Evolutionary conservation across 805 yeast genomes (phyloP).

Genomic region (Saitoella complicata): DNA sequence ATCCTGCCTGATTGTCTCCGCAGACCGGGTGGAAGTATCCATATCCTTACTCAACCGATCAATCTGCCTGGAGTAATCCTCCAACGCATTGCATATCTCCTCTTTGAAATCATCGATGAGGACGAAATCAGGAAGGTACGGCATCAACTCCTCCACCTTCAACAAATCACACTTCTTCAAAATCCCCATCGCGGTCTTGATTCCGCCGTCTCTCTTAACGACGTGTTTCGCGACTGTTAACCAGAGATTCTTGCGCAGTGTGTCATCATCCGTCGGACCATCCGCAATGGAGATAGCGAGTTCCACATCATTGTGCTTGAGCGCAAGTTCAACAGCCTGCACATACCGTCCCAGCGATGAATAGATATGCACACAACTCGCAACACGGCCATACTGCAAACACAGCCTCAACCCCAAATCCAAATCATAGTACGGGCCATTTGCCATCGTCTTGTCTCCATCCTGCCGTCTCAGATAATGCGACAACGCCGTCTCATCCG

Average conservation of each 20-base stretch:
- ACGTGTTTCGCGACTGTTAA: constrained; percentile 42
- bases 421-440: constrained; percentile 35
- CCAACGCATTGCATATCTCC: constrained; percentile 67
- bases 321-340: constrained; percentile 64
- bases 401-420: constrained; percentile 66
- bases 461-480: constrained; percentile 32
- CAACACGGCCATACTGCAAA: constrained; percentile 37
- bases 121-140: constrained; percentile 69
- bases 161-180: constrained; percentile 20
- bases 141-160: constrained; percentile 66
- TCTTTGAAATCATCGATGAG: constrained; percentile 71
- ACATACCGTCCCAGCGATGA: constrained; percentile 54
- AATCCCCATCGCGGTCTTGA: constrained; percentile 18
- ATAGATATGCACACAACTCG: constrained; percentile 59
- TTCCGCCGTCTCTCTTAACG: constrained; percentile 19
- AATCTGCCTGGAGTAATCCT: constrained; percentile 51
- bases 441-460: constrained; percentile 5
- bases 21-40: constrained; percentile 50
- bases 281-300: constrained; percentile 44
- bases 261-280: constrained; percentile 32
- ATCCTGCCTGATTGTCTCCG: constrained; percentile 40
- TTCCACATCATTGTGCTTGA: constrained; percentile 41
- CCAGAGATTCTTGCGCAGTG: constrained; percentile 58
- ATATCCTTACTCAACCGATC: constrained; percentile 55
- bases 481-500: constrained; percentile 33